Percentiles rank a stretch among this genome's conserved stretches.
These are phyloP conservation scores for Aspergillus oerlinghausenensis DNA, from an alignment of 2,329 filamentous ascomycete genomes.

Conservation along the genomic window DNA sequence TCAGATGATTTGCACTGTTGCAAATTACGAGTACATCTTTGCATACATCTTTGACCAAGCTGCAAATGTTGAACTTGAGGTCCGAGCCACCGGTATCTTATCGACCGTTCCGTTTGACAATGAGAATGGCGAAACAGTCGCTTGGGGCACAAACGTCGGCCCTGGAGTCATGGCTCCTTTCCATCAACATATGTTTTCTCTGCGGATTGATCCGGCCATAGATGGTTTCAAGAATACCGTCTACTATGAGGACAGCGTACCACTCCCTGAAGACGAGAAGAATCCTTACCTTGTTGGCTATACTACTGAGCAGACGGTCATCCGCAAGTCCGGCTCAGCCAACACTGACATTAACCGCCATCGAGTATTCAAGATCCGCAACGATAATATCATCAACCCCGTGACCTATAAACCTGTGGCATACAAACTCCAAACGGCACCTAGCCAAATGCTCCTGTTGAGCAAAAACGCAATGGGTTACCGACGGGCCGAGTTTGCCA, in stretches of 20 bases:
- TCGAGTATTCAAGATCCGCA: constrained; percentile 57
- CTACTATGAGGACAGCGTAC: constrained; percentile 55
- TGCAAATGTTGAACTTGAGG: constrained; percentile 62
- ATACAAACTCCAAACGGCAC: constrained; percentile 54
- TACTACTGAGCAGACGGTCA: constrained; percentile 44
- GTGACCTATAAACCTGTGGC: constrained; percentile 52
- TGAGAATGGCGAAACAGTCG: constrained; percentile 55
- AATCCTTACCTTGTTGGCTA: constrained; percentile 52
- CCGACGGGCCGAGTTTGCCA: constrained; percentile 52
- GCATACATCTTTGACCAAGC: constrained; percentile 69
- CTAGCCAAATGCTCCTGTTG: constrained; percentile 56
- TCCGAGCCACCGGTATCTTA: constrained; percentile 64
- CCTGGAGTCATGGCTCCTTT: constrained; percentile 65
- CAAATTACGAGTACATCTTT: constrained; percentile 71
- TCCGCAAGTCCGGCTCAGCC: constrained; percentile 45
- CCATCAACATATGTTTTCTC: constrained; percentile 73
- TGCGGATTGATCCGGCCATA: constrained; percentile 60
- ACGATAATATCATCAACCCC: constrained; percentile 48
- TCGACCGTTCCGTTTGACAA: constrained; percentile 63
- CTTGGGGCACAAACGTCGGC: constrained; percentile 65
- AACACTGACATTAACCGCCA: constrained; percentile 46
- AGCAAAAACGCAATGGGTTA: constrained; percentile 45
- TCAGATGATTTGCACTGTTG: constrained; percentile 66
- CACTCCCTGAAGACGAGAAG: constrained; percentile 53
- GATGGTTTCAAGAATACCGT: constrained; percentile 54